Conservation (phyloP, 2,329 filamentous ascomycete genomes). For the Fusarium kyushuense region DNA sequence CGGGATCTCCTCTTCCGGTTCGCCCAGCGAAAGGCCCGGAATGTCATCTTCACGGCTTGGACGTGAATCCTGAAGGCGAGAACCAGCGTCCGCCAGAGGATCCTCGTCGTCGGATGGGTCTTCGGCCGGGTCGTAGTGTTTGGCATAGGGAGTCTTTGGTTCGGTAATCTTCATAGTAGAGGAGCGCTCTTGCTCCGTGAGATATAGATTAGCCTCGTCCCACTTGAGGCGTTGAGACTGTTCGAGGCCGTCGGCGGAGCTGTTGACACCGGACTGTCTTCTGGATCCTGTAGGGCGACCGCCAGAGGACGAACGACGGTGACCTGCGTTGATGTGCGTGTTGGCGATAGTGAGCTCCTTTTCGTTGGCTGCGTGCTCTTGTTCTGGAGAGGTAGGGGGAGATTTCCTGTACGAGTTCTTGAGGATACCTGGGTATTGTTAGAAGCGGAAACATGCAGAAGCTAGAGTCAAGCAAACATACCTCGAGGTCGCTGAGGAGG, state of each 20-base stretch:
- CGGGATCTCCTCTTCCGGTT: slow-evolving; percentile 82
- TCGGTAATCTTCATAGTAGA: slow-evolving; percentile 99
- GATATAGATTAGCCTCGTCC: slow-evolving; percentile 98
- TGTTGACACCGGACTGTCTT: slow-evolving; percentile 71
- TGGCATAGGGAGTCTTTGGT: slow-evolving; percentile 96
- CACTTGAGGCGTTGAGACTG: slow-evolving; percentile 86
- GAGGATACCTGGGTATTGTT: slow-evolving; percentile 77
- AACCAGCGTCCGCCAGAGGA: slow-evolving; percentile 48
- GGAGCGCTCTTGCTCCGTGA: slow-evolving; percentile 95
- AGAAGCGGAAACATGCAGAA: neutral
- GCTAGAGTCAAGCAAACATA: slow-evolving; percentile 43
- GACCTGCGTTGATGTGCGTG: slow-evolving; percentile 93
- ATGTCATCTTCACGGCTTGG: slow-evolving; percentile 77
- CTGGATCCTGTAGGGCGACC: slow-evolving; percentile 74
- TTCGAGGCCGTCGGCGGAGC: slow-evolving; percentile 58
- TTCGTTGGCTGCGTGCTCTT: slow-evolving; percentile 65
- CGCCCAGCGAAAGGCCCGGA: slow-evolving; percentile 89
- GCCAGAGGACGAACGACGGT: slow-evolving; percentile 81
- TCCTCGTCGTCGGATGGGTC: slow-evolving; percentile 82
- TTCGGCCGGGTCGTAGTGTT: slow-evolving; percentile 89
- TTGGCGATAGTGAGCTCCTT: slow-evolving; percentile 95
- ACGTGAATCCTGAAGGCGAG: slow-evolving; percentile 53
- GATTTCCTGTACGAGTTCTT: slow-evolving; percentile 85
- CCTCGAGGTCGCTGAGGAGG: slow-evolving; percentile 61
- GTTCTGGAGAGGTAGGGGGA: slow-evolving; percentile 63